Base-by-base conservation (phyloP, 352 stramenopile genomes). In the Phytopythium ostracodes region DNA sequence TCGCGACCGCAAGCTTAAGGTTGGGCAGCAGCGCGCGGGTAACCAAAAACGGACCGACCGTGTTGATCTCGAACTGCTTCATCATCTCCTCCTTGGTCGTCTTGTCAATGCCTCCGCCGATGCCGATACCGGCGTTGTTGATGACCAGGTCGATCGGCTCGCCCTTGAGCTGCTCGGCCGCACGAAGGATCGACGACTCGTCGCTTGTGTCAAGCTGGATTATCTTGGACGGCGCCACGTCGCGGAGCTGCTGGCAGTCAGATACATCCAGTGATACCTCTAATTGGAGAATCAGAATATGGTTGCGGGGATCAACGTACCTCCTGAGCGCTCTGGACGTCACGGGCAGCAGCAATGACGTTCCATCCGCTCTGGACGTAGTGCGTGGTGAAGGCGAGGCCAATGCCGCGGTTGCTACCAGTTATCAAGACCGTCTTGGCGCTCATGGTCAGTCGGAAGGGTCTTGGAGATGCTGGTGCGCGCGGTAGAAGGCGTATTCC, bases 1-100 rank as follows among this genome's bases (percentile, higher is more conserved):
- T 63, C 9, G 46, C 62, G 14, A 64, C 73, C 7, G 67, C 74
- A 33, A 76, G 62, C 43, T 79, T 78, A 6, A 89, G 60, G 52
- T 84, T 82, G 2, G 65, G 59, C 58, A 80, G 66, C 22, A 90
- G 64, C 22, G 75, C 76, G 17, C 72, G 64, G n/a, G 80, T 88
- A 31, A 89, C 60, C 27, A 86, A 73, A 56, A 90, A 81, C 24
- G 78, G 70, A 15, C 82, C 82, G 20, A 92, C 66, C 0, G 71
- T 46, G 62, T 91, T 92, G 54, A 89, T 70, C 53, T 90, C 72
- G 36, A 91, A 87, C 56, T 91, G 77, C 27, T 70, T 63, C 62
- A 88, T 65, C 46, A 88, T 44, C 31, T 85, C 66, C 12, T 69
- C 64, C 63, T 84, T 84, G 52, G 77, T 79, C 24, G 70, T 65